phyloP scores from a whole-genome alignment of 2,329 filamentous ascomycete species.

The Colletotrichum shisoi region DNA sequence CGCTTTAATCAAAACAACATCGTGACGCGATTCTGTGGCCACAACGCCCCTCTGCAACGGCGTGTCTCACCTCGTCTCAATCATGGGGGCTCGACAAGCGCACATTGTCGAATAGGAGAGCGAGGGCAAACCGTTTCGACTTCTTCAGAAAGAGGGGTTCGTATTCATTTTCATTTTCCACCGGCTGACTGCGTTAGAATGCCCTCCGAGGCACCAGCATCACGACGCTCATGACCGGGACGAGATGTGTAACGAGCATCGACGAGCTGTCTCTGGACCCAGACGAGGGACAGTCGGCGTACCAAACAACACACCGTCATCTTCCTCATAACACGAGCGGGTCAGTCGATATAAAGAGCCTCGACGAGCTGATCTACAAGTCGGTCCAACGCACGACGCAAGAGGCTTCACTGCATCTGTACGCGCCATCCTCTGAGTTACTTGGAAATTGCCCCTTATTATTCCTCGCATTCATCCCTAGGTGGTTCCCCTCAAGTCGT shows the following conservation, averaged over 20 bases:
- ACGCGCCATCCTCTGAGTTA: background rate
- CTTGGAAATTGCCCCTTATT: background rate
- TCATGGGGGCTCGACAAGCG: background rate
- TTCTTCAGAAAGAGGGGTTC: background rate
- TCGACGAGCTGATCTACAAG: background rate
- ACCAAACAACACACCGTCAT: background rate
- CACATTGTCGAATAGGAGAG: background rate
- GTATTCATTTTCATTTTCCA: too few relatives aligned
- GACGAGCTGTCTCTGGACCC: background rate
- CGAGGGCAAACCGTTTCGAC: background rate
- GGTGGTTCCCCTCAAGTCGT: background rate
- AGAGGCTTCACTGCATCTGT: background rate
- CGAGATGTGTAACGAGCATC: background rate
- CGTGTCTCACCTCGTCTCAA: slow-evolving; percentile 23
- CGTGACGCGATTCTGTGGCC: slow-evolving; percentile 27
- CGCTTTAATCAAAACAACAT: slow-evolving; percentile 32
- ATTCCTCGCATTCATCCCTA: background rate
- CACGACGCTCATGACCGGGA: background rate
- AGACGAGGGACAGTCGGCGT: background rate
- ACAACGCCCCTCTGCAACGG: slow-evolving; percentile 33
- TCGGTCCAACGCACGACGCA: background rate
- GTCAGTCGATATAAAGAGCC: background rate
- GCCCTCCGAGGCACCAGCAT: background rate
- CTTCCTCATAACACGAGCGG: background rate
- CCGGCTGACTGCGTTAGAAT: background rate